Conservation (phyloP, 2,329 filamentous ascomycete genomes). For the Didymella keratinophila region DNA sequence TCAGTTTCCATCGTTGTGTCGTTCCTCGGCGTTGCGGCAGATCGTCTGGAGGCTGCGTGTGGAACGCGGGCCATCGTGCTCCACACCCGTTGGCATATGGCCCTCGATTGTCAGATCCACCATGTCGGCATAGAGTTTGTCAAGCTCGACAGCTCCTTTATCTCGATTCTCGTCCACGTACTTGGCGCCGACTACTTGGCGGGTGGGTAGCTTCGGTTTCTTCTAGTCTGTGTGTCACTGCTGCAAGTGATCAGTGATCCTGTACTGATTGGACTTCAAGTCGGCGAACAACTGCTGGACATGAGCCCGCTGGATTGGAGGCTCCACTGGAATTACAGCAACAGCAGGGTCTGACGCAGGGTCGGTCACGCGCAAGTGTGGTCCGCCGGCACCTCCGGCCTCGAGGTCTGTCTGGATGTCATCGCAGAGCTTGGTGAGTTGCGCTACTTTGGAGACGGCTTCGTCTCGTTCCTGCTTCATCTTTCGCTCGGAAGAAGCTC, state of each 20-base stretch:
- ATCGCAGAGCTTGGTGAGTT: background rate
- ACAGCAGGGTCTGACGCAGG: background rate
- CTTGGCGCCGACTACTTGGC: background rate
- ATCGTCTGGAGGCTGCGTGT: conserved; percentile 20
- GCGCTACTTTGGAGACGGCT: background rate
- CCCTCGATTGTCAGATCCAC: conserved; percentile 5
- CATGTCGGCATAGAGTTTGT: conserved; percentile 22
- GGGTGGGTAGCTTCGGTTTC: background rate
- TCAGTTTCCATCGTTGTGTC: conserved; percentile 2
- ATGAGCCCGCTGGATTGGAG: background rate
- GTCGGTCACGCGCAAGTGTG: background rate
- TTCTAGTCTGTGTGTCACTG: background rate
- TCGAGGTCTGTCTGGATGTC: background rate
- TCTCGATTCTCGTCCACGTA: background rate
- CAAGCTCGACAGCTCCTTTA: background rate
- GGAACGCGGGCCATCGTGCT: conserved; percentile 27
- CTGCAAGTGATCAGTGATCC: background rate
- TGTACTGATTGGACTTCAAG: background rate
- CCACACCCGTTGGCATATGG: conserved; percentile 21
- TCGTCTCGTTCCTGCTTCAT: background rate
- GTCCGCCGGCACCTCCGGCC: background rate
- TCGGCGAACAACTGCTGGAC: background rate
- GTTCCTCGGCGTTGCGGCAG: conserved; percentile 21
- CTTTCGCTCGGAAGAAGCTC: background rate
- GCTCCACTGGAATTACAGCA: background rate